Evolutionary conservation across 1,284 basidiomycete species (phyloP).

Genomic region (Ustilago sp.): DNA sequence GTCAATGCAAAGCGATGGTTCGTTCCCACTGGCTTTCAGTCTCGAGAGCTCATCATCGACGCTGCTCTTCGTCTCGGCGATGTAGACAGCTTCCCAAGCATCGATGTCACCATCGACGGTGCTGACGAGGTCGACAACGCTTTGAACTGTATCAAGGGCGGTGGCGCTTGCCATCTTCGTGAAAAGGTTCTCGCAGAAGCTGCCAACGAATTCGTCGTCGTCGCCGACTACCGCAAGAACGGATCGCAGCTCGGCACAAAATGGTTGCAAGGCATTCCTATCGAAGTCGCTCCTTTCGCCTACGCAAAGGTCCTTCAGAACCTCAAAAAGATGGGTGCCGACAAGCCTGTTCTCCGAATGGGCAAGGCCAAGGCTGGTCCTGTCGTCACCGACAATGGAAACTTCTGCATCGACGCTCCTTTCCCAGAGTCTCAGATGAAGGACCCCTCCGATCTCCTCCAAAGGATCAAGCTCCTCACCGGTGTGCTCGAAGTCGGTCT

Average conservation of each 20-base stretch:
- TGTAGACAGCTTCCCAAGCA: constrained; percentile 77
- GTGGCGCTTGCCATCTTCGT: constrained; percentile 93
- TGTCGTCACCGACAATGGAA: constrained; percentile 88
- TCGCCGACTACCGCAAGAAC: constrained; percentile 93
- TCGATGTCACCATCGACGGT: constrained; percentile 97
- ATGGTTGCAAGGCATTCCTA: constrained; percentile 88
- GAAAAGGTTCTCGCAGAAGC: constrained; percentile 97
- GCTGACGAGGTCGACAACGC: constrained; percentile 92
- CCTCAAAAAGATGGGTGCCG: constrained; percentile 61
- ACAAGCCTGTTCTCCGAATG: constrained; percentile 60
- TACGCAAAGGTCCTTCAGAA: constrained; percentile 78
- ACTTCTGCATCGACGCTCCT: constrained; percentile 66
- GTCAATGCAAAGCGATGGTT: constrained; percentile 76
- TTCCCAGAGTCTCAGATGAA: constrained; percentile 62
- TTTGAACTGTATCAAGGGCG: constrained; percentile 96
- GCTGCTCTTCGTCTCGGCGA: constrained; percentile 85
- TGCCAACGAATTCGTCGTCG: constrained; percentile 87
- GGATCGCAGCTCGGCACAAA: constrained; percentile 80
- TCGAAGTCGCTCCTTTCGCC: constrained; percentile 96
- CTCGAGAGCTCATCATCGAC: constrained; percentile 90
- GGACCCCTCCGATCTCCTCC: constrained; percentile 57
- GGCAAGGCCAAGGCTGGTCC: constrained; percentile 81
- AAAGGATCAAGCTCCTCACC: constrained; percentile 72
- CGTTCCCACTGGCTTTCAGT: constrained; percentile 82
- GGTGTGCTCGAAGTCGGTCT: constrained; percentile 97